Base-by-base conservation (phyloP, 306 rosid genomes). In the Gynostemma pentaphyllum region DNA sequence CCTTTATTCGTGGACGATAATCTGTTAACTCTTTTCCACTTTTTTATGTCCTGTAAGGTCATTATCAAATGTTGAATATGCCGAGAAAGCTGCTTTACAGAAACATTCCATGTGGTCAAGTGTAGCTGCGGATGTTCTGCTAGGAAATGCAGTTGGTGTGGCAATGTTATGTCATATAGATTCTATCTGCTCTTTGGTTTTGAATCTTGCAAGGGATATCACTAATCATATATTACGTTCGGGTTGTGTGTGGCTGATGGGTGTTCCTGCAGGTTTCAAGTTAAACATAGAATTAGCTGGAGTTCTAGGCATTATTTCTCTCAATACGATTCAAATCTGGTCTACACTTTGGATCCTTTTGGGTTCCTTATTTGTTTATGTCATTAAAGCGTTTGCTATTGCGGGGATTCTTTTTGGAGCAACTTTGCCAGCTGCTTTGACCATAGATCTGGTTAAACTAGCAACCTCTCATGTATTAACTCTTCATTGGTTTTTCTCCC, bases 231-330 rank as follows among this genome's bases (percentile, higher is more conserved):
- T 86, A 72, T 63, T 92, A 84, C 96, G 95, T 40, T 82, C 92
- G 0, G 95, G 98, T 16, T 88, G 96, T 74, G 96, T 88, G 60
- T 88, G 98, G 98, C 81, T 92, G 79, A 88, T 88, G 98, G 96
- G 98, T 69, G 79, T 79, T 70, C 98, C 96, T 19, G 98, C 92
- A 12, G 98, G 98, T 67, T 92, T 92, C 86, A 88, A 88, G 78
- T 82, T 92, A 80, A 92, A 86, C 81, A 80, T 84, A 0, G 95
- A 92, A 75, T 73, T 92, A 73, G 95, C 98, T 9, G 83, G 79
- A 46, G 87, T 84, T 51, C 81, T 92, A 64, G 96, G 98, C 76
- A 76, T 82, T 83, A 68, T 84, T 77, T 88, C 96, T 61, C 80
- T 88, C 62, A 92, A 85, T 79, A 88, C 84, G 19, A 85, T 88